Percentiles rank a stretch among this genome's conserved stretches.
These are phyloP conservation scores for Suillus tomentosus DNA, from an alignment of 768 basidiomycete genomes.

Conservation along the genomic window DNA sequence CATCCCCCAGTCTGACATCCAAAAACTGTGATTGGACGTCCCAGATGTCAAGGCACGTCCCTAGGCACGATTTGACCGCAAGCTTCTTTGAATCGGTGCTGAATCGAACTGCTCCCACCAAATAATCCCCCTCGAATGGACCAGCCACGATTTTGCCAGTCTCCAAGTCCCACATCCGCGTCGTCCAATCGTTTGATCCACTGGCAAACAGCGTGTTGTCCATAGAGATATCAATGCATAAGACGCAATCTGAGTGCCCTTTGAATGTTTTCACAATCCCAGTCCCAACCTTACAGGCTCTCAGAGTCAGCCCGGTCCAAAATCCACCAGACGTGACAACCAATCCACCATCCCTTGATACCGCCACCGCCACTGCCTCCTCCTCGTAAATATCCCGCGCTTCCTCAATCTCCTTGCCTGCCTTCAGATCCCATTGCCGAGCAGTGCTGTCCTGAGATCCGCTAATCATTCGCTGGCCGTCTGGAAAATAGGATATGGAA, in stretches of 20 bases:
- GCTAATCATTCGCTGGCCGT: too few species aligned
- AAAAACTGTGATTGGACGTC: background rate
- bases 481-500: too few species aligned
- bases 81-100: background rate
- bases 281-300: background rate
- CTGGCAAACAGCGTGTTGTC: background rate
- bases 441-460: too few species aligned
- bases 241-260: background rate
- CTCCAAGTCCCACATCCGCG: background rate
- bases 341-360: too few species aligned
- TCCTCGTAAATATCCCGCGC: too few species aligned
- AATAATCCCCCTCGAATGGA: background rate
- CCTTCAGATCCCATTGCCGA: too few species aligned
- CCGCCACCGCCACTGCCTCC: too few species aligned
- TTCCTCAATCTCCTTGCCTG: too few species aligned
- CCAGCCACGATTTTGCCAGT: background rate
- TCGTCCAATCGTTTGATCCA: accelerated
- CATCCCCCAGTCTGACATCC: background rate
- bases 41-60: background rate
- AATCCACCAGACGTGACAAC: too few species aligned
- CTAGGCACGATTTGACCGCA: accelerated
- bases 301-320: background rate
- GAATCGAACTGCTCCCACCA: background rate
- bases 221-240: background rate
- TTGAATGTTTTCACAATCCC: background rate